Evolutionary conservation across 2,329 filamentous ascomycete genomes (phyloP).

Genomic region (Calonectria honghensis): DNA sequence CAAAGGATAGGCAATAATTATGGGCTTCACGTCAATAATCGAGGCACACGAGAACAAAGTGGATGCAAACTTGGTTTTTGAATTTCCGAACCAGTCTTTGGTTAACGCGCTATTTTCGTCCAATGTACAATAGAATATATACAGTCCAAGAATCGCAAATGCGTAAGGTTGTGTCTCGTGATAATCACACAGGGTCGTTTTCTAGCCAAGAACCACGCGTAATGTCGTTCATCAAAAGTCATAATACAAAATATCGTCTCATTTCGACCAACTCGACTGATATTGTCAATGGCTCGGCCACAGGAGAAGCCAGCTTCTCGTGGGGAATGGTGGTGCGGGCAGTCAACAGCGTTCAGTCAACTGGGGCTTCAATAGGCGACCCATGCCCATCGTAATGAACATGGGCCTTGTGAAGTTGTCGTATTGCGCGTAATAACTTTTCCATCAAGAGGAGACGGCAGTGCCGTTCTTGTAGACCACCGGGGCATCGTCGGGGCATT

Average conservation of each 20-base stretch:
- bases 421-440: neutral
- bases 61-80: neutral
- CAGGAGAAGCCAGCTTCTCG: neutral
- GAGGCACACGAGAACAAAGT: neutral
- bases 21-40: neutral
- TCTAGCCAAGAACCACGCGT: neutral
- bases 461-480: constrained; percentile 15
- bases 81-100: neutral
- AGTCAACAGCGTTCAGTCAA: neutral
- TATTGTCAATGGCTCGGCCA: neutral
- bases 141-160: neutral
- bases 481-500: constrained; percentile 6
- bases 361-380: too few relatives aligned
- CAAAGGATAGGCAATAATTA: neutral
- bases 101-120: neutral
- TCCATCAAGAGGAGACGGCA: neutral
- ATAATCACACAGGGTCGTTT: neutral
- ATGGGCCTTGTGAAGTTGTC: neutral
- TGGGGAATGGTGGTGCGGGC: neutral
- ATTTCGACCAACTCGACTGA: too few relatives aligned
- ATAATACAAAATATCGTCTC: neutral
- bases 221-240: neutral
- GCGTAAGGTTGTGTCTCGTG: neutral
- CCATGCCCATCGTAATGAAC: too few relatives aligned
- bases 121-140: constrained; percentile 18